A percentile compares a stretch with the other conserved stretches of the same genome.
Evolutionary conservation across 1,139 yeast species (phyloP).

Genomic region (Candida smagusa): DNA sequence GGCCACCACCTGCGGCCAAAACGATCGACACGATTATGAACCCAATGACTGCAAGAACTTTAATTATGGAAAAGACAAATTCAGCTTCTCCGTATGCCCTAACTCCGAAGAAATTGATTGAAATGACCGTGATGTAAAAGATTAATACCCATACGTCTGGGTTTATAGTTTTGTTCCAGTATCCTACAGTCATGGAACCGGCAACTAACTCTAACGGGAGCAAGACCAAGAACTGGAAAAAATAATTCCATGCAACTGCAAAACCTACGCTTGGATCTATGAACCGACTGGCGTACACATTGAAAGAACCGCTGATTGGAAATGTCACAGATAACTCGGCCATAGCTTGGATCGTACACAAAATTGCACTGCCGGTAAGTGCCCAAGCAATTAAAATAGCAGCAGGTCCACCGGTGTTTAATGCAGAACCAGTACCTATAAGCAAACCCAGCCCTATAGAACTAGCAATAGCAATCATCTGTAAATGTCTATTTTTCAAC

Average conservation of each 20-base stretch:
- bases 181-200: conserved; percentile 29
- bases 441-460: conserved; percentile 33
- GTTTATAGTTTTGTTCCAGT: conserved; percentile 27
- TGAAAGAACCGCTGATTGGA: conserved; percentile 34
- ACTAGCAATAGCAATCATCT: conserved; percentile 28
- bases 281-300: conserved; percentile 30
- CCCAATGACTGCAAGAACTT: conserved; percentile 30
- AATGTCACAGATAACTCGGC: conserved; percentile 33
- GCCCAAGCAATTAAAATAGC: conserved; percentile 51
- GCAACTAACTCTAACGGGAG: conserved; percentile 33
- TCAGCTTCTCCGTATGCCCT: conserved; percentile 36
- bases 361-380: conserved; percentile 27
- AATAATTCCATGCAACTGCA: conserved; percentile 36
- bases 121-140: conserved; percentile 24
- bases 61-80: conserved; percentile 28
- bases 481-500: conserved; percentile 23
- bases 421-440: conserved; percentile 24
- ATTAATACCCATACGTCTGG: conserved; percentile 33
- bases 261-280: conserved; percentile 34
- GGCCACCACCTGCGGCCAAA: conserved; percentile 33
- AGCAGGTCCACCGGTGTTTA: conserved; percentile 54
- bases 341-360: conserved; percentile 33
- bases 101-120: conserved; percentile 34
- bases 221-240: conserved; percentile 25
- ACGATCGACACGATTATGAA: conserved; percentile 30